These are phyloP conservation scores for Lecanicillium sp. DNA, from an alignment of 2,329 filamentous ascomycete genomes.

Conservation along the genomic window DNA sequence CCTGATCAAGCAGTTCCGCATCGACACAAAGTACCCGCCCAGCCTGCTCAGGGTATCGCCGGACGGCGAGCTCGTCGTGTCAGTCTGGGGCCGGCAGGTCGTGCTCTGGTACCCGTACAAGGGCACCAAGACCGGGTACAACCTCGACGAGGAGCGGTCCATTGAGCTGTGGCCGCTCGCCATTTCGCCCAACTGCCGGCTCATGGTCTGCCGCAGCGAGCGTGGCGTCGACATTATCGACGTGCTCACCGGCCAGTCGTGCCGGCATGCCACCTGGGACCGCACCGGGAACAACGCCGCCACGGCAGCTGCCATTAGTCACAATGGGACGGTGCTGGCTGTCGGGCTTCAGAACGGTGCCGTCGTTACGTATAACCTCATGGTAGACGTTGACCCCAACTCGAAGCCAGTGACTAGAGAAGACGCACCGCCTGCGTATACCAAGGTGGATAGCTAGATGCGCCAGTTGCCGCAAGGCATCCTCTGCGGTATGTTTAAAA, in stretches of 20 bases:
- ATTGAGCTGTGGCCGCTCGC: conserved; percentile 19
- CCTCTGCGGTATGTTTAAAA: too few species aligned
- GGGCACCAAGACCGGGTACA: conserved; percentile 14
- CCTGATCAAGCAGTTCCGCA: neutral
- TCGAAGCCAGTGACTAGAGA: too few species aligned
- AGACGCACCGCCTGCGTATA: too few species aligned
- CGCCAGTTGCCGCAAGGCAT: too few species aligned
- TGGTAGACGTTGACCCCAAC: too few species aligned
- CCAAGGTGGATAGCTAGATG: too few species aligned
- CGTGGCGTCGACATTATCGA: conserved; percentile 14
- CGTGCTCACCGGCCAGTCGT: neutral
- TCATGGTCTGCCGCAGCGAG: conserved; percentile 18
- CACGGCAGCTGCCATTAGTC: neutral
- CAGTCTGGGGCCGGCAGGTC: conserved; percentile 18
- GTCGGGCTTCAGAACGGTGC: neutral
- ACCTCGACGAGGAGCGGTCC: conserved; percentile 13
- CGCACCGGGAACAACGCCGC: neutral
- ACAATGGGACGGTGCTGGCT: neutral
- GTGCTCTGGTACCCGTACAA: conserved; percentile 15
- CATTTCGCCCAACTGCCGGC: conserved; percentile 17
- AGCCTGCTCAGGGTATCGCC: conserved; percentile 9
- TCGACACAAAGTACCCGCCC: neutral
- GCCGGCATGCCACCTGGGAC: neutral
- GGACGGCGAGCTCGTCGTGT: conserved; percentile 15
- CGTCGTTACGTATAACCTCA: neutral